Conservation (phyloP, 1,139 yeast genomes). For the Geotrichum cucujoidarum region DNA sequence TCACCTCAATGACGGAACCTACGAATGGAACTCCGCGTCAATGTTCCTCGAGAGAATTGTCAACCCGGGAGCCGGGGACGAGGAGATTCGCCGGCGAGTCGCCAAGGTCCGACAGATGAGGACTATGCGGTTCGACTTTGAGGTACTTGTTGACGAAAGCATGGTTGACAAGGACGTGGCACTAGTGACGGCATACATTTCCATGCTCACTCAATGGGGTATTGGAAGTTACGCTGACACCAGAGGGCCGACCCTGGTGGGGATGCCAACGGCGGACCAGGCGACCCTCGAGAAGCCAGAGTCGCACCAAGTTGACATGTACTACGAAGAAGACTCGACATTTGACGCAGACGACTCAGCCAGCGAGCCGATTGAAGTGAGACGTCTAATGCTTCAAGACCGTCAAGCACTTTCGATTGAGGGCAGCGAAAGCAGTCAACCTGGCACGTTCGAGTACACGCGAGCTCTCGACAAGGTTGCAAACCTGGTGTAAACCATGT, state of each 20-base stretch:
- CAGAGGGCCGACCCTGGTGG: conserved; percentile 46
- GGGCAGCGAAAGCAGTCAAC: neutral
- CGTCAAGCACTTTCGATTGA: neutral
- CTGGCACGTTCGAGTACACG: too few species aligned
- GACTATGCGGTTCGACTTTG: conserved; percentile 56
- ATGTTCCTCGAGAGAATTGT: conserved; percentile 48
- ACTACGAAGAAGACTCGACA: conserved; percentile 5
- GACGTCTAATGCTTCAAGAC: neutral
- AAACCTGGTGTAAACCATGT: too few species aligned
- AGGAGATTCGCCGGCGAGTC: conserved; percentile 49
- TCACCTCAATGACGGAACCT: conserved; percentile 49
- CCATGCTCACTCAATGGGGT: conserved; percentile 65
- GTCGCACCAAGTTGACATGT: conserved; percentile 14
- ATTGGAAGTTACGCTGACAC: conserved; percentile 50
- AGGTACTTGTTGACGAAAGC: conserved; percentile 47
- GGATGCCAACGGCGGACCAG: neutral
- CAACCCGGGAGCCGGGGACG: conserved; percentile 53
- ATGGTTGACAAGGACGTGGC: conserved; percentile 48
- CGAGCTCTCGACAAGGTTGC: too few species aligned
- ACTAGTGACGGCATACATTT: conserved; percentile 52
- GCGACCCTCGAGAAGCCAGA: neutral
- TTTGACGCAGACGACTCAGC: neutral
- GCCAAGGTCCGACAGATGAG: conserved; percentile 55
- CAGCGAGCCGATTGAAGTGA: neutral
- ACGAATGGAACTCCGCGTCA: conserved; percentile 52